phyloP scores from a whole-genome alignment of 192 early-diverging fungal species.

The Backusella morwellensis region DNA sequence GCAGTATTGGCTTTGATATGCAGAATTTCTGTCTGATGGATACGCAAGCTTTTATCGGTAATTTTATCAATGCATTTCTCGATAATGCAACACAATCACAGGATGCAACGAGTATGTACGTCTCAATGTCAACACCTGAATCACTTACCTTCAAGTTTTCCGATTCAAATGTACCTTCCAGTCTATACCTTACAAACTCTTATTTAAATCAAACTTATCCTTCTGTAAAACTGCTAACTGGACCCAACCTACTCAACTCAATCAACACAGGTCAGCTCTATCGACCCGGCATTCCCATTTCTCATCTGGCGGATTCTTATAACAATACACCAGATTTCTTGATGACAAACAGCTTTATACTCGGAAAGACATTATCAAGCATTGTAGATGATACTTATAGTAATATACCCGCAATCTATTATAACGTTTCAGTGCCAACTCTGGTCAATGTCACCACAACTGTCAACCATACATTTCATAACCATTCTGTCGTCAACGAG shows the following conservation, averaged over 20 bases:
- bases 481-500: constrained; percentile 10
- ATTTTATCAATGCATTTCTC: constrained; percentile 31
- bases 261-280: not conserved
- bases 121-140: not conserved
- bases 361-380: constrained; percentile 21
- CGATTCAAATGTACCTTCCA: not conserved
- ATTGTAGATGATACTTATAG: constrained; percentile 11
- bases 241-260: constrained; percentile 1
- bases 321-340: constrained; percentile 28
- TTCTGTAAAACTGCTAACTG: constrained; percentile 21
- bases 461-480: not conserved
- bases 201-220: constrained; percentile 23
- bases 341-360: constrained; percentile 11
- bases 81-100: constrained; percentile 18
- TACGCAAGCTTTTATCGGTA: constrained; percentile 22
- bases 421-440: not conserved
- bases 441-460: constrained; percentile 8
- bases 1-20: constrained; percentile 28
- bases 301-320: constrained; percentile 33
- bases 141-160: constrained; percentile 4
- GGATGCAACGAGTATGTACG: constrained; percentile 16
- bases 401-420: constrained; percentile 13
- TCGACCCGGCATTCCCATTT: constrained; percentile 28
- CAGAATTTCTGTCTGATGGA: constrained; percentile 31
- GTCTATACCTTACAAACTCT: constrained; percentile 1